Conservation (phyloP, 441 rosid genomes). For the Gossypium davidsonii region DNA sequence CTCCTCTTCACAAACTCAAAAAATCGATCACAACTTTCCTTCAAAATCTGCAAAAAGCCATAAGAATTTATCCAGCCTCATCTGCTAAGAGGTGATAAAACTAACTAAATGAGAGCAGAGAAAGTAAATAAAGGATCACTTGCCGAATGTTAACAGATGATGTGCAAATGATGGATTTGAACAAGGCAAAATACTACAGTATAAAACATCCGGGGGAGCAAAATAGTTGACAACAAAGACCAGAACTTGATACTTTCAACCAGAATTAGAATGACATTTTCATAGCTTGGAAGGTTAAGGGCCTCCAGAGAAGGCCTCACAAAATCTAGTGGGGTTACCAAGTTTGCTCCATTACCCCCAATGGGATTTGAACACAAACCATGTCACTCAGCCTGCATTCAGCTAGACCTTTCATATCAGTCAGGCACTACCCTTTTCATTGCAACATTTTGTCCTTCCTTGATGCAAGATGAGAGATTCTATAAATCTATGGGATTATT, state of each 20-base stretch:
- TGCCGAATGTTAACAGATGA: not conserved
- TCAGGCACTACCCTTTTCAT: not conserved
- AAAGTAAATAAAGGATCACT: not conserved
- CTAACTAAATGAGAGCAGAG: not conserved
- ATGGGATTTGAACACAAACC: not conserved
- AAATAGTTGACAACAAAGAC: not conserved
- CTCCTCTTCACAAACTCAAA: slow-evolving; percentile 93
- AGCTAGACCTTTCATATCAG: not conserved
- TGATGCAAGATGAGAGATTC: slow-evolving; percentile 1
- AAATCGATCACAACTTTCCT: slow-evolving; percentile 87
- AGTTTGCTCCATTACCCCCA: not conserved
- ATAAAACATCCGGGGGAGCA: not conserved
- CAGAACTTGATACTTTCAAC: not conserved
- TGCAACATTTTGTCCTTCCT: slow-evolving; percentile 7
- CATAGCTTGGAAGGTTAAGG: not conserved
- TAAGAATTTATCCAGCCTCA: slow-evolving; percentile 16
- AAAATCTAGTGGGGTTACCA: not conserved
- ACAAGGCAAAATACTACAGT: not conserved
- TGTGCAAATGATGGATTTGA: slow-evolving; percentile 2
- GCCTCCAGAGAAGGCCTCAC: not conserved
- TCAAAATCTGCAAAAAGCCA: slow-evolving; percentile 56
- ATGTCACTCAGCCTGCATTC: slow-evolving; percentile 1
- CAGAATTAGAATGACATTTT: not conserved
- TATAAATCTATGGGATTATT: not conserved
- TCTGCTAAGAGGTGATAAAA: not conserved